phyloP scores from a whole-genome alignment of 768 basidiomycete species.

The Jaapia argillacea region DNA sequence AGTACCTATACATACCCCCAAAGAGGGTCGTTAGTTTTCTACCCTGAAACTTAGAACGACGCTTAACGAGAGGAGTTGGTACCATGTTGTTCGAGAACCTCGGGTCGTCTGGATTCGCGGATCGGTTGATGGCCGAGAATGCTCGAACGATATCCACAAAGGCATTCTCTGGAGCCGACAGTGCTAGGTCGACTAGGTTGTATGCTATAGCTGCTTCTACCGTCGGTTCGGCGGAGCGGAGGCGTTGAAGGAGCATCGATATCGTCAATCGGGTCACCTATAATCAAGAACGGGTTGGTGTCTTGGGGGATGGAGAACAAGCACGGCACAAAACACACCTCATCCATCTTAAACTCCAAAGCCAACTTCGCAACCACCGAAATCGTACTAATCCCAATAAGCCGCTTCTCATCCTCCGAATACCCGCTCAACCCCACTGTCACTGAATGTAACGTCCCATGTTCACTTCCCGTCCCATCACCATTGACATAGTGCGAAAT shows the following conservation, averaged over 20 bases:
- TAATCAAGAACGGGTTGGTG: not conserved
- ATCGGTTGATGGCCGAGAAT: slow-evolving; percentile 78
- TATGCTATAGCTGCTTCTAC: slow-evolving; percentile 89
- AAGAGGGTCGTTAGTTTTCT: not conserved
- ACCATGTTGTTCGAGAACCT: slow-evolving; percentile 88
- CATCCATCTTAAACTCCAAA: slow-evolving; percentile 78
- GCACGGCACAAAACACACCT: slow-evolving; percentile 34
- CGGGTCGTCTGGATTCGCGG: slow-evolving; percentile 83
- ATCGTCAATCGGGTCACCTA: slow-evolving; percentile 81
- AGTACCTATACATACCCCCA: slow-evolving; percentile 44
- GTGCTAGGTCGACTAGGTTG: slow-evolving; percentile 83
- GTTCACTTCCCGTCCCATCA: slow-evolving; percentile 28
- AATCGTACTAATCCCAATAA: slow-evolving; percentile 85
- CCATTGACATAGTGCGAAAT: slow-evolving; percentile 28
- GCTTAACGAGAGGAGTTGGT: slow-evolving; percentile 3
- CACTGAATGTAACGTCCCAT: slow-evolving; percentile 41
- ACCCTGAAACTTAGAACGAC: not conserved
- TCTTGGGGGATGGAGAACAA: not conserved
- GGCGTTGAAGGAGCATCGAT: slow-evolving; percentile 85
- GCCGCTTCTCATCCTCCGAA: slow-evolving; percentile 75
- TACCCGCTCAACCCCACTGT: slow-evolving; percentile 57
- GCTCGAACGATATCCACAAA: slow-evolving; percentile 79
- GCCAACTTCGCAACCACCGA: slow-evolving; percentile 84
- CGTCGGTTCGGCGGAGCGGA: slow-evolving; percentile 75
- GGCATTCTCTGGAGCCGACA: slow-evolving; percentile 63